phyloP scores from a whole-genome alignment of 2,329 filamentous ascomycete species.

The Pezicula neosporulosa region DNA sequence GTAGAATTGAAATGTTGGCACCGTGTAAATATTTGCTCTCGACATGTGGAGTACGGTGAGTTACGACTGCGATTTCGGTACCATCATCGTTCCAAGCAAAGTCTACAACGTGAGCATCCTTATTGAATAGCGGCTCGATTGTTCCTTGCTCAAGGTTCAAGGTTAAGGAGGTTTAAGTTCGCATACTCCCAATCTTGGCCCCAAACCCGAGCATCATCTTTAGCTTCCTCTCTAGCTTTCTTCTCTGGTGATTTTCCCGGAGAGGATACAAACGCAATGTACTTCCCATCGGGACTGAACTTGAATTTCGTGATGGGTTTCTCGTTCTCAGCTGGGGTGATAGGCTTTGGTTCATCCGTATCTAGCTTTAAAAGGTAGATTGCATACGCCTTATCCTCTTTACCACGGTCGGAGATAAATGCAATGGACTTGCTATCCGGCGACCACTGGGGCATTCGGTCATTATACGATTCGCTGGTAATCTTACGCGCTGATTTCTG shows the following conservation, averaged over 20 bases:
- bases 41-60: conserved; percentile 21
- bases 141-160: conserved; percentile 27
- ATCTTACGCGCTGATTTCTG: too few relatives aligned
- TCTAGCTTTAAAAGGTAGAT: conserved; percentile 24
- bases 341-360: conserved; percentile 19
- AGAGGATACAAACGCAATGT: conserved; percentile 29
- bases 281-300: conserved; percentile 31
- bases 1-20: not conserved
- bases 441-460: conserved; percentile 15
- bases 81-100: conserved; percentile 27
- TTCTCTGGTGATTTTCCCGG: conserved; percentile 29
- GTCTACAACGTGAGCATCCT: conserved; percentile 21
- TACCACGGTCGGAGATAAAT: conserved; percentile 31
- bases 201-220: conserved; percentile 32
- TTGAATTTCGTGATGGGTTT: conserved; percentile 21
- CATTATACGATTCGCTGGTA: too few relatives aligned
- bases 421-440: conserved; percentile 26
- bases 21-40: conserved; percentile 12
- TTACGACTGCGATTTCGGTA: conserved; percentile 19
- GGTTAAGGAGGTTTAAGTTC: conserved; percentile 28
- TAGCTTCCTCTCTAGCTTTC: conserved; percentile 27
- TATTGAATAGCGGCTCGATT: conserved; percentile 13
- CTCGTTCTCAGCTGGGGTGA: conserved; percentile 26
- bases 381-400: conserved; percentile 25
- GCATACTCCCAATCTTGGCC: conserved; percentile 31